These are phyloP conservation scores for Cladophialophora chaetospira DNA, from an alignment of 2,329 filamentous ascomycete species.

Conservation along the genomic window DNA sequence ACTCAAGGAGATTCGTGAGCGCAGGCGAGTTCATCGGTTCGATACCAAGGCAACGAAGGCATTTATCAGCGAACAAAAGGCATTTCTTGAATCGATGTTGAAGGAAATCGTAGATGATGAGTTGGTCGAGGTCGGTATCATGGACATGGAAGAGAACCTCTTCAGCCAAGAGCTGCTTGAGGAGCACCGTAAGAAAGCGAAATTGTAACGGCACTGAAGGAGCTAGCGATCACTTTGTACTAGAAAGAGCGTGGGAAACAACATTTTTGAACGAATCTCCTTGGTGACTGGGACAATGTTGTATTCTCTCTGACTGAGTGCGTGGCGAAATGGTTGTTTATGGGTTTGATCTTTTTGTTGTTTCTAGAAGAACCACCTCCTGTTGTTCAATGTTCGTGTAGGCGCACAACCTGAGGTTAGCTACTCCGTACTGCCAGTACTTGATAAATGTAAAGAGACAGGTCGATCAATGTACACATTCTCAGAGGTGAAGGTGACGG, in stretches of 20 bases:
- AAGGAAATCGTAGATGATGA: constrained; percentile 45
- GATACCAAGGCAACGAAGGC: constrained; percentile 36
- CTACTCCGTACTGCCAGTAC: too few relatives aligned
- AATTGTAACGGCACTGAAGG: not conserved
- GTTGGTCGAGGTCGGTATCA: constrained; percentile 41
- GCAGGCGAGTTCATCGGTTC: constrained; percentile 39
- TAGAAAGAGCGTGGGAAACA: too few relatives aligned
- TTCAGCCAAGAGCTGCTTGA: constrained; percentile 41
- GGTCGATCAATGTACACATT: too few relatives aligned
- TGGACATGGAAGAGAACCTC: constrained; percentile 40
- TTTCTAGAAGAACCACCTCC: not conserved
- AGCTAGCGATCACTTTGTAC: not conserved
- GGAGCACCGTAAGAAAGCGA: constrained; percentile 34
- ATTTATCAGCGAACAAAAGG: constrained; percentile 37
- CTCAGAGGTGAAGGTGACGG: too few relatives aligned
- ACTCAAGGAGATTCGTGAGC: constrained; percentile 41
- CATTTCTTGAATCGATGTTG: constrained; percentile 44
- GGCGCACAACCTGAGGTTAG: not conserved
- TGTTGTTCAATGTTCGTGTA: not conserved
- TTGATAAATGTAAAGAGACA: too few relatives aligned
- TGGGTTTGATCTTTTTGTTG: not conserved
- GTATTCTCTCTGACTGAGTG: too few relatives aligned
- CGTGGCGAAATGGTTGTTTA: not conserved
- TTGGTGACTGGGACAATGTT: too few relatives aligned
- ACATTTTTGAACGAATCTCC: too few relatives aligned